These are phyloP conservation scores for Pulveroboletus ravenelii DNA, from an alignment of 768 basidiomycete species.

Conservation along the genomic window DNA sequence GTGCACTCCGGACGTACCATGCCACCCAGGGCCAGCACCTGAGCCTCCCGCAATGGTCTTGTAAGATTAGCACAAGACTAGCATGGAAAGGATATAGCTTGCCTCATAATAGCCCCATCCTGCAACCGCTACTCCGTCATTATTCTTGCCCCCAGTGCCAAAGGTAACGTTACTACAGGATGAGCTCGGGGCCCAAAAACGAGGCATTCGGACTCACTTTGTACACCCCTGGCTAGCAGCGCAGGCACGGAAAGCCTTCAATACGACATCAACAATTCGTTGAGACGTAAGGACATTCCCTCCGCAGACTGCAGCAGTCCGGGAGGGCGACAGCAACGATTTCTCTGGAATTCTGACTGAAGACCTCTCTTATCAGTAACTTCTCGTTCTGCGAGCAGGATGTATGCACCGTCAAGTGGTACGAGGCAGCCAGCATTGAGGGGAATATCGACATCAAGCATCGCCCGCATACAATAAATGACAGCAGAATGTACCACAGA, in stretches of 20 bases:
- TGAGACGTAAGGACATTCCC: conserved; percentile 91
- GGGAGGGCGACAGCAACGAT: conserved; percentile 74
- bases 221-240: conserved; percentile 94
- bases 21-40: conserved; percentile 85
- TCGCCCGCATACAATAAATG: conserved; percentile 84
- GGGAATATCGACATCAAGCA: conserved; percentile 84
- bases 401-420: conserved; percentile 63
- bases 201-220: conserved; percentile 49
- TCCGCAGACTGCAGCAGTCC: conserved; percentile 87
- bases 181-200: not conserved
- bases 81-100: conserved; percentile 1
- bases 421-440: conserved; percentile 93
- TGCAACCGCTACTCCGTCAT: conserved; percentile 63
- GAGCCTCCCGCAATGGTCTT: conserved; percentile 90
- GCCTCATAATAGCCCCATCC: conserved; percentile 94
- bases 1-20: conserved; percentile 91
- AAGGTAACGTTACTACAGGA: conserved; percentile 75
- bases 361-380: not conserved
- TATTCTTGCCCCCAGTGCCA: conserved; percentile 82
- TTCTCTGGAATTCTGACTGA: conserved; percentile 76
- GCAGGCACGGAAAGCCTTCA: conserved; percentile 87
- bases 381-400: not conserved
- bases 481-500: conserved; percentile 85
- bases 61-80: not conserved
- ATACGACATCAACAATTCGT: conserved; percentile 89